Base-by-base conservation (phyloP, 441 rosid species). In the Populus hybrid region DNA sequence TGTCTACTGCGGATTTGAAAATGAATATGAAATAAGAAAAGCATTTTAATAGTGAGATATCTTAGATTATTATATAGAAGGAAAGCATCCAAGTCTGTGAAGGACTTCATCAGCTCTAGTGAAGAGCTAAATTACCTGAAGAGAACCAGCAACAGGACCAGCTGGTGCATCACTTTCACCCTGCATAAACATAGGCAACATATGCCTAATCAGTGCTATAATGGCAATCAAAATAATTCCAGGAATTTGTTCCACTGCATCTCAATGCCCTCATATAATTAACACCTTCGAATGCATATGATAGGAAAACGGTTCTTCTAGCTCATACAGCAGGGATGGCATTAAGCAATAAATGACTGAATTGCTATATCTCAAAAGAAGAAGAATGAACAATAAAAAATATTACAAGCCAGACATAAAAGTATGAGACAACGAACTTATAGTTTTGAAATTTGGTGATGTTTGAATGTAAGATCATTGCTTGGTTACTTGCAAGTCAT, bases 161-260 rank as follows among this genome's bases (percentile, higher is more conserved):
- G 82, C 74, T 71, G 97, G 91, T 11, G 70, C 89, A 85, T 93
- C 97, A 81, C 98, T 93, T 81, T 93, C 97, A 75, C 99, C 99
- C 99, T 95, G 83, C 67, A 77, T 73, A 74, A 40, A 80, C 63
- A 32, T 10, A 66, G 65, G 61, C 46, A 75, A 46, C 21, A 16
- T 26, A 78, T 72, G 40, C 59, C 24, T 70, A 77, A 78, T 81
- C 74, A 74, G 70, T 63, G 50, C 11, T 50, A 74, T 14, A 78
- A 57, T 74, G 66, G 66, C 71, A 75, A 12, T 36, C 21, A 23
- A 53, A 46, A 59, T 64, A 69, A 64, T 35, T 65, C n/a, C 38
- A 74, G 57, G 70, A 10, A 75, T 34, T 32, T 68, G n/a, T n/a
- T n/a, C 36, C 28, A 34, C 36, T 35, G 36, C 42, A 57, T 63